Conservation (phyloP, 352 stramenopile genomes). For the Elongisporangium anandrum region DNA sequence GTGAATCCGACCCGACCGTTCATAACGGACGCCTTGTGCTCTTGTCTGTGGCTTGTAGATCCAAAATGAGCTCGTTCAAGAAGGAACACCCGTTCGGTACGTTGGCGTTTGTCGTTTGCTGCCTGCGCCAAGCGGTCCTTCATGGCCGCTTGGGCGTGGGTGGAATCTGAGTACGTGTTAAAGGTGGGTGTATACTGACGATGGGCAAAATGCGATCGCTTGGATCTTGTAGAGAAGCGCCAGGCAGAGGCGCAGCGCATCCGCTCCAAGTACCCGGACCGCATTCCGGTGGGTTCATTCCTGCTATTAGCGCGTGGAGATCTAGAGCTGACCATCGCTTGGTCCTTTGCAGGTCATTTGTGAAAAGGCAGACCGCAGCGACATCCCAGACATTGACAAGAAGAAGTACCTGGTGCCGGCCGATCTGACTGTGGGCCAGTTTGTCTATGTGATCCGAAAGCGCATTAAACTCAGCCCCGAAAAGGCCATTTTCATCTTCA, state of each 20-base stretch:
- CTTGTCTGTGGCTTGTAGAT: background rate
- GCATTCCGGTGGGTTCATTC: slow-evolving; percentile 85
- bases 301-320: background rate
- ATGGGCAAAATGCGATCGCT: background rate
- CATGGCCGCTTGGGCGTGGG: background rate
- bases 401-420: slow-evolving; percentile 99
- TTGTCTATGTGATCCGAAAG: slow-evolving; percentile 99
- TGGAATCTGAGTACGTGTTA: slow-evolving; percentile 1
- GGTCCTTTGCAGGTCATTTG: slow-evolving; percentile 67
- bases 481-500: slow-evolving; percentile 98
- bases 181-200: slow-evolving; percentile 14
- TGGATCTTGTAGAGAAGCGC: slow-evolving; percentile 87
- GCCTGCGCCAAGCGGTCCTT: background rate
- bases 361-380: slow-evolving; percentile 95
- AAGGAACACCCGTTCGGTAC: slow-evolving; percentile 88
- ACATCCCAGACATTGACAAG: slow-evolving; percentile 99
- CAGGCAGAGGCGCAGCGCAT: slow-evolving; percentile 98
- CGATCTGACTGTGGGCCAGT: slow-evolving; percentile 97
- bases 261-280: slow-evolving; percentile 98
- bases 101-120: slow-evolving; percentile 2
- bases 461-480: slow-evolving; percentile 98
- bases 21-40: background rate
- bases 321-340: too few species aligned
- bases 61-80: slow-evolving; percentile 86
- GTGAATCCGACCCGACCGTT: background rate